Conservation (phyloP, 2,329 filamentous ascomycete genomes). For the Trichophyton verrucosum region DNA sequence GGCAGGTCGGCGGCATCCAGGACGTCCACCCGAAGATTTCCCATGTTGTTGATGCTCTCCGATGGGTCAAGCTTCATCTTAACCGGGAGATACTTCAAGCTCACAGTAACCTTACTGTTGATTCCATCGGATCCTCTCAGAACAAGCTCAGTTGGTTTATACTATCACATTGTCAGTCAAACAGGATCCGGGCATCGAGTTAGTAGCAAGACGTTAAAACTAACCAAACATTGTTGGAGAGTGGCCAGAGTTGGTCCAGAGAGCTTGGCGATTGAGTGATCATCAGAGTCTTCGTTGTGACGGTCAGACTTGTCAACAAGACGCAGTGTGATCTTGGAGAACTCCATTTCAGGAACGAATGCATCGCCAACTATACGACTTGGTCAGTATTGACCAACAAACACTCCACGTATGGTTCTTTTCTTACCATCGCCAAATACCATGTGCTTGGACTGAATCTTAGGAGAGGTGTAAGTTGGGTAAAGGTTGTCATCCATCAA, state of each 20-base stretch:
- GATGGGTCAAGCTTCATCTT: constrained; percentile 87
- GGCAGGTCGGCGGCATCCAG: constrained; percentile 80
- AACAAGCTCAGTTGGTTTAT: constrained; percentile 74
- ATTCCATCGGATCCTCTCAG: constrained; percentile 67
- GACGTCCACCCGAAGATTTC: constrained; percentile 83
- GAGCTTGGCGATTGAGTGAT: constrained; percentile 68
- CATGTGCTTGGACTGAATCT: constrained; percentile 53
- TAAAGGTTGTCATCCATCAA: constrained; percentile 92
- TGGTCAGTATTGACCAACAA: constrained; percentile 14
- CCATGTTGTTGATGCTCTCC: constrained; percentile 99
- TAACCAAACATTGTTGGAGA: constrained; percentile 71
- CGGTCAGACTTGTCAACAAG: constrained; percentile 68
- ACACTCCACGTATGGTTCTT: neutral
- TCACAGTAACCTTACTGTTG: constrained; percentile 71
- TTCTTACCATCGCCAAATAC: constrained; percentile 69
- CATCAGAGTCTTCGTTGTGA: constrained; percentile 53
- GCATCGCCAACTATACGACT: constrained; percentile 59
- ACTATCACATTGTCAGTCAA: constrained; percentile 37
- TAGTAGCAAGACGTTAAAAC: constrained; percentile 21
- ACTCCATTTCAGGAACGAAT: constrained; percentile 92
- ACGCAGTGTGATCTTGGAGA: constrained; percentile 81
- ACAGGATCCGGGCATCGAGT: neutral
- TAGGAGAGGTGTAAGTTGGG: constrained; percentile 72
- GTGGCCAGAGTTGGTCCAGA: constrained; percentile 76
- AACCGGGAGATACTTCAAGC: constrained; percentile 86